Evolutionary conservation across 805 yeast genomes (phyloP).

Genomic region (Suhomyces sp.): DNA sequence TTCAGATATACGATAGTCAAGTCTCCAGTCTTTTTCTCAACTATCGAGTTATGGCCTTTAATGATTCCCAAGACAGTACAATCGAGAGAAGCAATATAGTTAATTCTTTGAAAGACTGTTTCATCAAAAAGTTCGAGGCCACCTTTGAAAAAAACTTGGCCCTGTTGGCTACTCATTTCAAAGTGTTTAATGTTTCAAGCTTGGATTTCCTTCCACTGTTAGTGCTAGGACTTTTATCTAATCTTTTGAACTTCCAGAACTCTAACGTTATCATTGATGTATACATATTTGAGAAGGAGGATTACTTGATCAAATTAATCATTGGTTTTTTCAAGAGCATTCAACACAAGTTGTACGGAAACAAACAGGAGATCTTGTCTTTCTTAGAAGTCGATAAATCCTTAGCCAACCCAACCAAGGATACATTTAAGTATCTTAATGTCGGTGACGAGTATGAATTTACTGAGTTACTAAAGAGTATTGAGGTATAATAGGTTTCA

Average conservation of each 20-base stretch:
- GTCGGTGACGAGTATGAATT: slow-evolving; percentile 53
- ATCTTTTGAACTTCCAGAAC: slow-evolving; percentile 45
- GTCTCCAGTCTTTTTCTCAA: slow-evolving; percentile 18
- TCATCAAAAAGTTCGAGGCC: slow-evolving; percentile 41
- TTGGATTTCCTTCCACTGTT: slow-evolving; percentile 40
- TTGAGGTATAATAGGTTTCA: slow-evolving; percentile 2
- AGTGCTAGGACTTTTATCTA: slow-evolving; percentile 45
- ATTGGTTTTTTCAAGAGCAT: slow-evolving; percentile 51
- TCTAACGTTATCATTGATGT: slow-evolving; percentile 54
- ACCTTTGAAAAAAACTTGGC: slow-evolving; percentile 44
- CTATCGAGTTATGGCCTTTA: slow-evolving; percentile 7
- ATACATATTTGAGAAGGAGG: slow-evolving; percentile 55
- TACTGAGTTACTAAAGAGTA: slow-evolving; percentile 19
- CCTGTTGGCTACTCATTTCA: slow-evolving; percentile 49
- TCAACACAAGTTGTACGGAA: slow-evolving; percentile 50
- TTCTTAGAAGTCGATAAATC: slow-evolving; percentile 19
- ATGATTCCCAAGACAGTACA: neutral
- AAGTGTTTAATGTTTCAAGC: slow-evolving; percentile 39
- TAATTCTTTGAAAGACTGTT: slow-evolving; percentile 9
- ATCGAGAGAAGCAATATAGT: slow-evolving; percentile 3
- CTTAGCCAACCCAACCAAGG: neutral
- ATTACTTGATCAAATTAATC: slow-evolving; percentile 47
- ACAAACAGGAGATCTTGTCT: slow-evolving; percentile 43
- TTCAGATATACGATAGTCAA: slow-evolving; percentile 35
- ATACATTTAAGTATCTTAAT: slow-evolving; percentile 33